phyloP scores from a whole-genome alignment of 805 yeast species.

The Candida xyloterini region DNA sequence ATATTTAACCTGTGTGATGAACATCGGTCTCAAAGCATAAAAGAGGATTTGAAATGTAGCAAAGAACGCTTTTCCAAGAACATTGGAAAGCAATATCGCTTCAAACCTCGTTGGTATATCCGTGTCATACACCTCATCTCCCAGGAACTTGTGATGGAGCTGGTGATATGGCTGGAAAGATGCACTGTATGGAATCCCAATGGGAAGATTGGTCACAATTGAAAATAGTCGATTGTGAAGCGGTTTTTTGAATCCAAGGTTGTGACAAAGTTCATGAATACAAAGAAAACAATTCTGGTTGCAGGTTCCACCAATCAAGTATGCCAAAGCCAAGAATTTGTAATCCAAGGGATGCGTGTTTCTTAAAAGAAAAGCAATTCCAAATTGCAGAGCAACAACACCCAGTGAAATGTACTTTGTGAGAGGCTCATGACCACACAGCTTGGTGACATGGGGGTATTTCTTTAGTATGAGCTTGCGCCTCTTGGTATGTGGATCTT shows the following conservation, averaged over 20 bases:
- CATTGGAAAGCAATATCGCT: slow-evolving; percentile 67
- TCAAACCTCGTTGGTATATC: slow-evolving; percentile 83
- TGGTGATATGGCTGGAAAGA: slow-evolving; percentile 88
- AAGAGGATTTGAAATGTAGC: slow-evolving; percentile 87
- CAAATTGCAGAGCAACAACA: slow-evolving; percentile 68
- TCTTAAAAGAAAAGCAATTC: slow-evolving; percentile 59
- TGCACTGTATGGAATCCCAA: slow-evolving; percentile 88
- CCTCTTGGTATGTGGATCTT: slow-evolving; percentile 77
- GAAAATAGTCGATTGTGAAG: slow-evolving; percentile 73
- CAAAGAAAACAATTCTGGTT: slow-evolving; percentile 83
- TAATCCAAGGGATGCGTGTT: slow-evolving; percentile 49
- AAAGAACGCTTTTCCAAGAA: slow-evolving; percentile 85
- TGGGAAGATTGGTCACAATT: slow-evolving; percentile 76
- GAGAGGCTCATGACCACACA: slow-evolving; percentile 81
- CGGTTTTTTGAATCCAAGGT: slow-evolving; percentile 77
- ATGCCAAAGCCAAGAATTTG: slow-evolving; percentile 62
- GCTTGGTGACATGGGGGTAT: slow-evolving; percentile 75
- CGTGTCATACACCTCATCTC: slow-evolving; percentile 80
- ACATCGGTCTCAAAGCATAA: slow-evolving; percentile 89
- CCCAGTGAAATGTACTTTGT: slow-evolving; percentile 72
- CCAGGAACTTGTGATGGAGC: slow-evolving; percentile 85
- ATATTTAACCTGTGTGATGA: slow-evolving; percentile 69
- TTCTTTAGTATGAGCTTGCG: slow-evolving; percentile 69
- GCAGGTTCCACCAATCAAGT: slow-evolving; percentile 80
- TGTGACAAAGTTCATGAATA: slow-evolving; percentile 85